phyloP scores from a whole-genome alignment of 2,329 filamentous ascomycete species.

The Graphiopsis chlorocephala region DNA sequence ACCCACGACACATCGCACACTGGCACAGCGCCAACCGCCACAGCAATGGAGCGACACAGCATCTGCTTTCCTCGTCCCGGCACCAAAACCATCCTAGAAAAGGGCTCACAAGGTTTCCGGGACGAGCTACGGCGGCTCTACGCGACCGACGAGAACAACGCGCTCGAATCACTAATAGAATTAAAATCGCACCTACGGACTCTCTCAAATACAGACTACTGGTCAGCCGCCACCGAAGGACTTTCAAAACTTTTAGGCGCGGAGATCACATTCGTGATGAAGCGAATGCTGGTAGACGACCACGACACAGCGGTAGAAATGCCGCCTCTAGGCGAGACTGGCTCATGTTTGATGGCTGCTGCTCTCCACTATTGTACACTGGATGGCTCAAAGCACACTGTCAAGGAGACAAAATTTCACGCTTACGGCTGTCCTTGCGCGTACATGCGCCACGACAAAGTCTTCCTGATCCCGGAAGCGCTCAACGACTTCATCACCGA shows the following conservation, averaged over 20 bases:
- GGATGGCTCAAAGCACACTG: slow-evolving; percentile 52
- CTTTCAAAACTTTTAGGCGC: slow-evolving; percentile 61
- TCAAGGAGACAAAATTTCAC: slow-evolving; percentile 62
- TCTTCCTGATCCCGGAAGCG: slow-evolving; percentile 64
- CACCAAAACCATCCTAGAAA: slow-evolving; percentile 26
- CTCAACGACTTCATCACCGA: slow-evolving; percentile 58
- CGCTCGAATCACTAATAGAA: slow-evolving; percentile 57
- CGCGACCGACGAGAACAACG: slow-evolving; percentile 54
- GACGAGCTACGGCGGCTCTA: slow-evolving; percentile 26
- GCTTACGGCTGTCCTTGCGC: slow-evolving; percentile 64
- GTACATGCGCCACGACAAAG: slow-evolving; percentile 70
- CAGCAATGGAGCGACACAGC: slow-evolving; percentile 24
- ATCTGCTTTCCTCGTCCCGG: slow-evolving; percentile 30
- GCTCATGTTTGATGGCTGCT: slow-evolving; percentile 62
- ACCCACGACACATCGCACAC: neutral
- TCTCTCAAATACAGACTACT: slow-evolving; percentile 60
- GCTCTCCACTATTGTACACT: slow-evolving; percentile 64
- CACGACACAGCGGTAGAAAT: slow-evolving; percentile 58
- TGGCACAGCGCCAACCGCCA: neutral
- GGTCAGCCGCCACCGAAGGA: slow-evolving; percentile 61
- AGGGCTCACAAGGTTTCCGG: slow-evolving; percentile 27
- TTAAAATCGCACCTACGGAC: slow-evolving; percentile 57
- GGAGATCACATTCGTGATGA: slow-evolving; percentile 68
- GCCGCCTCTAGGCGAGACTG: slow-evolving; percentile 59
- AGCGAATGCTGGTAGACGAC: slow-evolving; percentile 60